A percentile compares a stretch with the other conserved stretches of the same genome.
Conservation (phyloP, 2,329 filamentous ascomycete genomes). For the Tolypocladium pustulatum region DNA sequence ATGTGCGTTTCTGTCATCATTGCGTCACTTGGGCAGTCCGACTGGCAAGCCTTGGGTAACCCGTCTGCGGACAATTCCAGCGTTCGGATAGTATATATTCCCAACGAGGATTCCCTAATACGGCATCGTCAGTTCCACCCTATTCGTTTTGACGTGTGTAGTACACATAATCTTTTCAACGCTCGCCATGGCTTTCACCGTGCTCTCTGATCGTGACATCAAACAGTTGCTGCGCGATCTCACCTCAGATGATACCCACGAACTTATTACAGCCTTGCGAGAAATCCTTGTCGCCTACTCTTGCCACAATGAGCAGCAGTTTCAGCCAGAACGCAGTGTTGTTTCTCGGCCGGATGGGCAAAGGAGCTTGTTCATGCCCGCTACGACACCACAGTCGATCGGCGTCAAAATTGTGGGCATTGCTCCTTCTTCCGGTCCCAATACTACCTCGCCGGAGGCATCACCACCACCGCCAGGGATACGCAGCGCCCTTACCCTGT, state of each 20-base stretch:
- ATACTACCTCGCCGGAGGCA: background rate
- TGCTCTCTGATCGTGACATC: background rate
- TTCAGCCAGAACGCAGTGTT: background rate
- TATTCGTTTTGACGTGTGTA: background rate
- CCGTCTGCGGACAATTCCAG: too few species aligned
- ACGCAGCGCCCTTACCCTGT: background rate
- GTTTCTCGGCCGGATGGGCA: background rate
- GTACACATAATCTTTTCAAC: background rate
- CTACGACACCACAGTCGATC: background rate
- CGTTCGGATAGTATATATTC: too few species aligned
- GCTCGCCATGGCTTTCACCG: background rate
- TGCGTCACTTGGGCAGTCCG: too few species aligned
- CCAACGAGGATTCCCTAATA: background rate
- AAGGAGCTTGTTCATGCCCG: background rate
- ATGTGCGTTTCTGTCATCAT: too few species aligned
- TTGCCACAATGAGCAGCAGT: background rate
- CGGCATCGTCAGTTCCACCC: background rate
- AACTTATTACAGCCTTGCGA: background rate
- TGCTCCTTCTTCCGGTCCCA: background rate
- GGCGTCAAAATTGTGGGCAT: background rate
- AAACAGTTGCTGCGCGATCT: background rate
- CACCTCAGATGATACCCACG: background rate
- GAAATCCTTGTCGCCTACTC: background rate
- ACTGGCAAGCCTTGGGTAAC: too few species aligned
- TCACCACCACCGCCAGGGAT: background rate